Conservation (phyloP, 2,329 filamentous ascomycete species). For the Proliferodiscus dingleyae region DNA sequence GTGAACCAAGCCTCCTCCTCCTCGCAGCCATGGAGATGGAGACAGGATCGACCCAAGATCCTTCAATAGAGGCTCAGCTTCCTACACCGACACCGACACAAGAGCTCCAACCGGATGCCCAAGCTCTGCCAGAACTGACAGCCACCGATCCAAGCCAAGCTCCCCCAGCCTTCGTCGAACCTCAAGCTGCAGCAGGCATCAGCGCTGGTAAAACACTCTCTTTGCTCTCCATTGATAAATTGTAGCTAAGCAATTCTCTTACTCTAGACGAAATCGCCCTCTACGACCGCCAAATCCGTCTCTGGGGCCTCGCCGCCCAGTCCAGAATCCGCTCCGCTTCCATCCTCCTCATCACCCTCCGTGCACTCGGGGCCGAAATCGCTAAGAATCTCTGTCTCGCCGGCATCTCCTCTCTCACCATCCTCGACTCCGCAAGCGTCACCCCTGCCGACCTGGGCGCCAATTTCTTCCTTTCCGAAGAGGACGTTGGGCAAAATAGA, state of each 20-base stretch:
- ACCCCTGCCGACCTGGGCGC: slow-evolving; percentile 75
- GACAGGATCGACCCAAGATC: background rate
- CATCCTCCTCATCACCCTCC: slow-evolving; percentile 83
- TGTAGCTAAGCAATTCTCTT: slow-evolving; percentile 5
- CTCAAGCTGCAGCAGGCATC: slow-evolving; percentile 24
- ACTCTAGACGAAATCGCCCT: slow-evolving; percentile 83
- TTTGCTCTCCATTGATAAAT: background rate
- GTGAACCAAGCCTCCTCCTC: background rate
- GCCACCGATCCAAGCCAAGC: background rate
- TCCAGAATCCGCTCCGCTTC: slow-evolving; percentile 86
- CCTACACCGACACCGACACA: no score
- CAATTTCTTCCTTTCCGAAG: slow-evolving; percentile 70
- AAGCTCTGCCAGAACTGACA: background rate
- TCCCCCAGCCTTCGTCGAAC: slow-evolving; percentile 1
- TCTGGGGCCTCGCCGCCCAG: slow-evolving; percentile 95
- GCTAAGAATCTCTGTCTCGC: slow-evolving; percentile 96
- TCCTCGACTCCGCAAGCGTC: slow-evolving; percentile 73
- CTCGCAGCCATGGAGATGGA: background rate
- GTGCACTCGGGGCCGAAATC: slow-evolving; percentile 86
- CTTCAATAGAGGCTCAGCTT: no score
- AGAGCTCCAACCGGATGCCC: background rate
- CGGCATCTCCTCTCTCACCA: slow-evolving; percentile 83
- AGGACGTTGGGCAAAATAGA: slow-evolving; percentile 75
- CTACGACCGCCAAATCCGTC: slow-evolving; percentile 93
- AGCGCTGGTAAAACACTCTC: slow-evolving; percentile 33